Conservation (phyloP, 768 basidiomycete species). For the Coprinellus micaceus region DNA sequence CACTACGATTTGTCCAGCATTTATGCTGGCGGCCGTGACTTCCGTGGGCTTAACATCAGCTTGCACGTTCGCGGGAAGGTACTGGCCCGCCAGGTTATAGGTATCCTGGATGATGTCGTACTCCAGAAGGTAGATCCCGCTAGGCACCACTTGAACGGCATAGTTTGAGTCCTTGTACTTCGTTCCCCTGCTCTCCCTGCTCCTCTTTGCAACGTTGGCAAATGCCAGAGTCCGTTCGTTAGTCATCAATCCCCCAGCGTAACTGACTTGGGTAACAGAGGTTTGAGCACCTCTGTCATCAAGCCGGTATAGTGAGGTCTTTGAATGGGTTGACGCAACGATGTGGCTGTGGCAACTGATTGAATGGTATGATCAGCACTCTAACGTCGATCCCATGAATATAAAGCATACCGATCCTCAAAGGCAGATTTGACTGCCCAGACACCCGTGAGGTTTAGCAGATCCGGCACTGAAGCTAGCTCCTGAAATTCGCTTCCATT, state of each 20-base stretch:
- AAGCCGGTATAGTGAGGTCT: constrained; percentile 53
- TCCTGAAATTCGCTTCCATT: constrained; percentile 81
- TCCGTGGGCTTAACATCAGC: constrained; percentile 22
- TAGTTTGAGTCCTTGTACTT: constrained; percentile 47
- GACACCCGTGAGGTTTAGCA: constrained; percentile 53
- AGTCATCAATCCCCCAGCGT: constrained; percentile 41
- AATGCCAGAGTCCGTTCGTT: constrained; percentile 59
- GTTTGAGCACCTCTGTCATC: constrained; percentile 36
- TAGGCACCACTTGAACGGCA: constrained; percentile 70
- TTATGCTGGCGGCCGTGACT: constrained; percentile 68
- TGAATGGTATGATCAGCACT: constrained; percentile 5
- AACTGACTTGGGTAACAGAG: constrained; percentile 37
- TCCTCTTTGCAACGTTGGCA: constrained; percentile 46
- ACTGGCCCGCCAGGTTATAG: constrained; percentile 41
- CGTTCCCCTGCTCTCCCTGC: constrained; percentile 24
- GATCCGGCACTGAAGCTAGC: constrained; percentile 51
- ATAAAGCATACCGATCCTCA: constrained; percentile 45
- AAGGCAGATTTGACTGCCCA: constrained; percentile 56
- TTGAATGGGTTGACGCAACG: constrained; percentile 55
- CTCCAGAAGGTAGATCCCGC: constrained; percentile 52
- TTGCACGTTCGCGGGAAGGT: constrained; percentile 21
- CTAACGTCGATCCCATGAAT: too few relatives aligned
- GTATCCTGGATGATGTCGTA: constrained; percentile 42
- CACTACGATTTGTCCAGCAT: constrained; percentile 62
- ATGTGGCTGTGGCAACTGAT: constrained; percentile 52